Evolutionary conservation across 116 monocot species (phyloP).

Genomic region (Posidonia oceanica): DNA sequence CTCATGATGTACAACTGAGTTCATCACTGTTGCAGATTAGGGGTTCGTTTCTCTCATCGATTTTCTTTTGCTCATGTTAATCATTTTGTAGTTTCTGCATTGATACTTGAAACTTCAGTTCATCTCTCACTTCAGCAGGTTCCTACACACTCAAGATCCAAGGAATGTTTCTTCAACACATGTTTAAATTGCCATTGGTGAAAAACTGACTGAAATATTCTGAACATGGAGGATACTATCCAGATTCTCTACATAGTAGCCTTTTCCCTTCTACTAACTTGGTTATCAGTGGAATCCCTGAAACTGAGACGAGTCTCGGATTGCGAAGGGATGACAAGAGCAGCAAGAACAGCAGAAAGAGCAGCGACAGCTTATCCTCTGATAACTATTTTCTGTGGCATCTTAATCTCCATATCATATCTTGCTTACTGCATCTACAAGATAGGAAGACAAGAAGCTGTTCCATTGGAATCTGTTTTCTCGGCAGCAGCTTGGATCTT

Average conservation of each 20-base stretch:
- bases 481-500: constrained; percentile 17
- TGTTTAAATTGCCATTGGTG: too few relatives aligned
- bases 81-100: too few relatives aligned
- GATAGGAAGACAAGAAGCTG: constrained; percentile 5
- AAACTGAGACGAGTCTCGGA: background rate
- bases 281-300: constrained; percentile 7
- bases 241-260: constrained; percentile 2
- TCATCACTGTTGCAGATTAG: too few relatives aligned
- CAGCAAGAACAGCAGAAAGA: background rate
- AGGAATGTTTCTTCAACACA: too few relatives aligned
- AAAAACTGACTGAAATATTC: background rate
- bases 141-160: too few relatives aligned
- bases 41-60: too few relatives aligned
- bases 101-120: too few relatives aligned
- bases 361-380: background rate
- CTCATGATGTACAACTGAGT: too few relatives aligned
- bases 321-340: background rate
- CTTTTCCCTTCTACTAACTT: constrained; percentile 16
- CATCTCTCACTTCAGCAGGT: too few relatives aligned
- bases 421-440: constrained; percentile 14
- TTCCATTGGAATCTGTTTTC: constrained; percentile 4
- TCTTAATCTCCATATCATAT: constrained; percentile 13
- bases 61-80: too few relatives aligned
- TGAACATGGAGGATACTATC: background rate
- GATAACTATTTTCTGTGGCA: constrained; percentile 4